Conservation (phyloP, 2,329 filamentous ascomycete species). For the Clonostachys rosea region DNA sequence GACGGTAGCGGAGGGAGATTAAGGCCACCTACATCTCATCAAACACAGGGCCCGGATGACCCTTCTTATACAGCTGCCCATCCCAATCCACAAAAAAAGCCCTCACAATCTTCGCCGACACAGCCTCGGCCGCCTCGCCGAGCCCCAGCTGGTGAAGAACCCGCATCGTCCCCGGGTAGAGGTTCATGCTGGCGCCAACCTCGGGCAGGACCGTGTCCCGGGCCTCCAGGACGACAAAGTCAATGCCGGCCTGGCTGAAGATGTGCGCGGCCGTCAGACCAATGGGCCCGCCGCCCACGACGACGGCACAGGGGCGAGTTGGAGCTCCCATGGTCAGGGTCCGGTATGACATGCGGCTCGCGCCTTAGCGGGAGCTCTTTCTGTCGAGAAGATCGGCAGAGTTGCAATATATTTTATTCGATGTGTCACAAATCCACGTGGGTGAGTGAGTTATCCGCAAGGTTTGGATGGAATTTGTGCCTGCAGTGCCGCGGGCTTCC, state of each 20-base stretch:
- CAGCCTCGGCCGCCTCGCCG: not conserved
- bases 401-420: too few relatives aligned
- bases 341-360: too few relatives aligned
- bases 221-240: conserved; percentile 20
- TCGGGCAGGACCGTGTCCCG: conserved; percentile 11
- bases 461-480: too few relatives aligned
- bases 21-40: not conserved
- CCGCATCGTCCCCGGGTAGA: conserved; percentile 2
- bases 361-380: too few relatives aligned
- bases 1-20: not conserved
- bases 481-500: too few relatives aligned
- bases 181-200: conserved; percentile 7
- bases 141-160: conserved; percentile 4
- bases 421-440: too few relatives aligned
- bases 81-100: not conserved
- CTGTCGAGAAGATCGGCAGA: too few relatives aligned
- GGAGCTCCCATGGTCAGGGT: not conserved
- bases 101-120: conserved; percentile 1
- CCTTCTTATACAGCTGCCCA: conserved; percentile 1
- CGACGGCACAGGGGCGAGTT: conserved; percentile 10
- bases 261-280: conserved; percentile 20
- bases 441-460: too few relatives aligned
- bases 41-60: conserved; percentile 1
- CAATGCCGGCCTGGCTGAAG: conserved; percentile 19
- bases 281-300: conserved; percentile 20